phyloP scores from a whole-genome alignment of 2,329 filamentous ascomycete genomes.

The Gaeumannomyces sp. region DNA sequence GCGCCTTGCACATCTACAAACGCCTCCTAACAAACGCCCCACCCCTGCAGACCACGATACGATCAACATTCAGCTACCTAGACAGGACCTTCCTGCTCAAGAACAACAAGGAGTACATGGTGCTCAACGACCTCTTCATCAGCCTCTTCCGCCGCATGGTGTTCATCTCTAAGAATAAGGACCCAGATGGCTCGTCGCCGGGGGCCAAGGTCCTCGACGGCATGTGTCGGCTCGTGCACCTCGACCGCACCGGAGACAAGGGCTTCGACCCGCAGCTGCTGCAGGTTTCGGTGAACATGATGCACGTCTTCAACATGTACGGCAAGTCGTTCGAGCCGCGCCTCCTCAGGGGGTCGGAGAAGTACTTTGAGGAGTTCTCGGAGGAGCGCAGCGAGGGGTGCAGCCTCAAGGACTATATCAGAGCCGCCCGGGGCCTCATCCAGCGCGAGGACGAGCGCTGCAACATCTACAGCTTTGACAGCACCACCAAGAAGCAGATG shows the following conservation, averaged over 20 bases:
- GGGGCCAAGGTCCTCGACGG: conserved; percentile 43
- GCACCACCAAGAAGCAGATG: conserved; percentile 71
- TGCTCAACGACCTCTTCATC: conserved; percentile 77
- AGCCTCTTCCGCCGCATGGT: conserved; percentile 62
- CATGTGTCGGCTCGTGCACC: conserved; percentile 69
- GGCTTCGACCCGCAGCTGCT: conserved; percentile 61
- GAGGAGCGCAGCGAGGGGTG: conserved; percentile 54
- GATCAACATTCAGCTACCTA: conserved; percentile 89
- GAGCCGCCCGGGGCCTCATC: conserved; percentile 62
- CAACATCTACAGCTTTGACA: conserved; percentile 74
- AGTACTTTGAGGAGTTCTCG: conserved; percentile 66
- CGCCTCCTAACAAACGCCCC: neutral
- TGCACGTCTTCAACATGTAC: conserved; percentile 82
- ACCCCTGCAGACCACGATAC: conserved; percentile 57
- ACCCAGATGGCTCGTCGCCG: conserved; percentile 21
- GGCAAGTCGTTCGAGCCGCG: conserved; percentile 70
- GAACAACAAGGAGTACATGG: conserved; percentile 59
- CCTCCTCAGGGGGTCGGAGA: conserved; percentile 61
- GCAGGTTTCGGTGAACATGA: conserved; percentile 69
- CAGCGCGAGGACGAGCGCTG: conserved; percentile 68
- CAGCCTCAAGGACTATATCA: conserved; percentile 69
- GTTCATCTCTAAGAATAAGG: conserved; percentile 25
- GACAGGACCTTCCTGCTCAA: conserved; percentile 78
- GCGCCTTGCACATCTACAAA: neutral
- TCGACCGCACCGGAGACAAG: conserved; percentile 56